These are phyloP conservation scores for Backusella morwellensis DNA, from an alignment of 192 early-diverging fungal genomes.

Conservation along the genomic window DNA sequence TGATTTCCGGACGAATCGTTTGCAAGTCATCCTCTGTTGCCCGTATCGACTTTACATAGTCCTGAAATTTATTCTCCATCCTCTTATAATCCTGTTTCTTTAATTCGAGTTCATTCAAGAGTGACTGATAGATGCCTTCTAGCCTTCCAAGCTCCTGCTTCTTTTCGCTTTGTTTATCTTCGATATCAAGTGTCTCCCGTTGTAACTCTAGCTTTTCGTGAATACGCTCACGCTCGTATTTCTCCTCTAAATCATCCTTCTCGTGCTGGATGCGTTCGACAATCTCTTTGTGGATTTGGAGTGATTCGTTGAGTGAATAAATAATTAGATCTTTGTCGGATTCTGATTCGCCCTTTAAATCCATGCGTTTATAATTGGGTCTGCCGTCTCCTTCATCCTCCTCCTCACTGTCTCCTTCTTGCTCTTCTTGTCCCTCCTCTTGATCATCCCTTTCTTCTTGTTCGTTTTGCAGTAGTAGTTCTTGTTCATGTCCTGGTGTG, in stretches of 20 bases:
- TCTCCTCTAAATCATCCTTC: constrained; percentile 14
- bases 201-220: constrained; percentile 1
- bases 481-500: neutral
- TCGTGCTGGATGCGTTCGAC: constrained; percentile 17
- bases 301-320: constrained; percentile 23
- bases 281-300: constrained; percentile 26
- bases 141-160: neutral
- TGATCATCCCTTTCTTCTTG: neutral
- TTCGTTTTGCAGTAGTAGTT: neutral
- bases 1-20: constrained; percentile 8
- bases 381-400: neutral
- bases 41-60: constrained; percentile 12
- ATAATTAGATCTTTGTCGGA: constrained; percentile 25
- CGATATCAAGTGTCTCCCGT: neutral
- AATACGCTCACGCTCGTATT: neutral
- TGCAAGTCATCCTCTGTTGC: constrained; percentile 16
- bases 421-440: neutral
- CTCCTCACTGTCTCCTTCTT: neutral
- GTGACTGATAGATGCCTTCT: constrained; percentile 8
- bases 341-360: constrained; percentile 14
- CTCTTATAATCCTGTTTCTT: constrained; percentile 12
- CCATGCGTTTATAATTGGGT: neutral
- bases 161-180: constrained; percentile 8
- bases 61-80: constrained; percentile 21
- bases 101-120: constrained; percentile 12